Evolutionary conservation across 768 basidiomycete species (phyloP).

Genomic region (Gloeopeniophorella convolvens): DNA sequence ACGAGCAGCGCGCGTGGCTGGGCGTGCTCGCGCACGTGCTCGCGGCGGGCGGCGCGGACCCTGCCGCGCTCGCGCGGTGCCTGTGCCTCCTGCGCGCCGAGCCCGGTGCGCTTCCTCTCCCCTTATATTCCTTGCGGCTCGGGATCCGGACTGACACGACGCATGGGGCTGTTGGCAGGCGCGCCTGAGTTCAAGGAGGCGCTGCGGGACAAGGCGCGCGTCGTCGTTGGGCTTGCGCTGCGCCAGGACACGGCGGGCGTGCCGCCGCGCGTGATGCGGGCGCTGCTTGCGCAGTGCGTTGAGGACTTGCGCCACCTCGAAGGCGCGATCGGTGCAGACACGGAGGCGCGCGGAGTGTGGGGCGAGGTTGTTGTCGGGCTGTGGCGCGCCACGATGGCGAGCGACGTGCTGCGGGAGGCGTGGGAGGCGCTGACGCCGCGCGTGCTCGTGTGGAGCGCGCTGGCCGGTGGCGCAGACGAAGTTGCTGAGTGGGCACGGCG

Average conservation of each 20-base stretch:
- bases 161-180: too few relatives aligned
- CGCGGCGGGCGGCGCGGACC: conserved; percentile 11
- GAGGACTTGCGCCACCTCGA: too few relatives aligned
- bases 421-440: conserved; percentile 53
- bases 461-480: conserved; percentile 29
- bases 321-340: conserved; percentile 57
- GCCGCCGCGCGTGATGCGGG: too few relatives aligned
- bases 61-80: conserved; percentile 24
- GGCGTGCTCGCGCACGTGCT: conserved; percentile 31
- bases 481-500: conserved; percentile 54
- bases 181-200: too few relatives aligned
- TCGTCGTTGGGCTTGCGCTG: too few relatives aligned
- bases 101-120: too few relatives aligned
- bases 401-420: conserved; percentile 24
- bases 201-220: too few relatives aligned
- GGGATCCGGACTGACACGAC: too few relatives aligned
- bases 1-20: conserved; percentile 22
- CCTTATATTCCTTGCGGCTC: too few relatives aligned
- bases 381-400: conserved; percentile 47
- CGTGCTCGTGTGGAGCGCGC: conserved; percentile 49
- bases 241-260: too few relatives aligned
- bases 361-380: conserved; percentile 47
- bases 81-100: too few relatives aligned
- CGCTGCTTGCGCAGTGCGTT: too few relatives aligned
- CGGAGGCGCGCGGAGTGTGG: conserved; percentile 36